Evolutionary conservation across 805 yeast species (phyloP), one percentile per base, ranked within the genome.

Genomic region (Saccharomyces eubayanus): DNA sequence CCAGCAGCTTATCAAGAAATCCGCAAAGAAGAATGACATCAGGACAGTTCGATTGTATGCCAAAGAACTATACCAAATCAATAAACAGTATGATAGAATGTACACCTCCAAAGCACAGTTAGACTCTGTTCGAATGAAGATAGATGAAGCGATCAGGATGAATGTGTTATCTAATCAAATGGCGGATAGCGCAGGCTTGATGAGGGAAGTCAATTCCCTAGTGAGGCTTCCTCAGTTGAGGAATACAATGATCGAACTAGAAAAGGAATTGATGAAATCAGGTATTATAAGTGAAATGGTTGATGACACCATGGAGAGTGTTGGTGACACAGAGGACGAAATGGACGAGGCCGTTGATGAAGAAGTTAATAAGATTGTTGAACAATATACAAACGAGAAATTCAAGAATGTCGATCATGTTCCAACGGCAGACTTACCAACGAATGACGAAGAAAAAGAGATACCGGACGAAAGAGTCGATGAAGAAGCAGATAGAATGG

Each of bases 241-340:
- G 61, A 82, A 80, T 10, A 84, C 96, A 0, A 89, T 92, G 87
- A 85, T 85, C 63, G 95, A 86, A 61, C 72, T 94, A 54, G 87
- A 92, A 55, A 84, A 80, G 64, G 99, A 94, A 71, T 77, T 92
- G 62, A 83, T 87, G 81, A 87, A 85, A 69, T 81, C 87, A 11
- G 94, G 94, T 0, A 80, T 94, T 47, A 89, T 94, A 52, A 89
- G 88, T 60, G 99, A 94, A 66, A 94, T 94, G 98, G 84, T 91
- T 66, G 89, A 87, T 54, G 99, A 94, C 65, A 83, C 88, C 57
- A 75, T 92, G 55, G 98, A 91, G 56, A 71, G 81, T 54, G 84
- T 79, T 21, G 89, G 84, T 30, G 85, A 79, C 49, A 85, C 80
- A 20, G 87, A 82, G 55, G 77, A 80, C 46, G 85, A 79, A 52